A percentile compares a stretch with the other conserved stretches of the same genome.
These are phyloP conservation scores for Deuterostichococcus epilithicus DNA, from an alignment of 139 green algal genomes.

Conservation along the genomic window DNA sequence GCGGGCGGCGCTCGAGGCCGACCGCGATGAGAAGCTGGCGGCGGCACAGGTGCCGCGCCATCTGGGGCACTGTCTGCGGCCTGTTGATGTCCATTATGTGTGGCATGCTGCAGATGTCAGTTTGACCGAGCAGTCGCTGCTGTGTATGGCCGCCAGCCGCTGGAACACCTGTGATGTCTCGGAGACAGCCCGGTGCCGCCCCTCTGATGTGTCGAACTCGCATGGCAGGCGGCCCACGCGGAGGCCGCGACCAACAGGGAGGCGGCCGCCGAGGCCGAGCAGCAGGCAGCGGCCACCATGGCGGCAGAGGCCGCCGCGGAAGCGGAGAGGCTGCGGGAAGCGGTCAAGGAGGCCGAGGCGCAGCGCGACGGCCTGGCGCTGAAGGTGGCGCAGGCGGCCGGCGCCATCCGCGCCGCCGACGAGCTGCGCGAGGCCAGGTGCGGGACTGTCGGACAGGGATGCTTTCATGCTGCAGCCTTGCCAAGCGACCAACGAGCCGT, in stretches of 20 bases:
- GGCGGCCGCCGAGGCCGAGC: background rate
- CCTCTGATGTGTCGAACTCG: no score
- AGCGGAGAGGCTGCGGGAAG: slow-evolving; percentile 12
- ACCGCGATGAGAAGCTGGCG: slow-evolving; percentile 3
- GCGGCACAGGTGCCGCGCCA: background rate
- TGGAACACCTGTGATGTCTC: no score
- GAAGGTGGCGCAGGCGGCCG: slow-evolving; percentile 61
- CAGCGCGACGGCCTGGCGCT: slow-evolving; percentile 44
- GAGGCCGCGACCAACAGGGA: slow-evolving; percentile 7
- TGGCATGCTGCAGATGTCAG: slow-evolving; percentile 12
- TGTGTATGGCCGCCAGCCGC: no score
- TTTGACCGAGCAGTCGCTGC: no score
- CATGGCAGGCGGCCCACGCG: slow-evolving; percentile 6
- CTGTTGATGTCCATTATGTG: no score
- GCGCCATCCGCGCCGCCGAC: slow-evolving; percentile 62
- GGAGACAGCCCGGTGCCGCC: no score
- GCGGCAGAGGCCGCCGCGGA: slow-evolving; percentile 17
- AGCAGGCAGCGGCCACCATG: slow-evolving; percentile 11
- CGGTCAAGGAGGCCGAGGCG: slow-evolving; percentile 19
- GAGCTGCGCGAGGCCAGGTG: slow-evolving; percentile 75
- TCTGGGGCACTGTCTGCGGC: no score
- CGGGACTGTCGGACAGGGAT: no score
- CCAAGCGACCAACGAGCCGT: no score
- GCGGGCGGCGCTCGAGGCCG: slow-evolving; percentile 1
- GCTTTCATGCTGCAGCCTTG: no score